Percentiles rank a stretch among this genome's conserved stretches.
Evolutionary conservation across 2,329 filamentous ascomycete species (phyloP).

Genomic region (Ambrosiella beaveri): DNA sequence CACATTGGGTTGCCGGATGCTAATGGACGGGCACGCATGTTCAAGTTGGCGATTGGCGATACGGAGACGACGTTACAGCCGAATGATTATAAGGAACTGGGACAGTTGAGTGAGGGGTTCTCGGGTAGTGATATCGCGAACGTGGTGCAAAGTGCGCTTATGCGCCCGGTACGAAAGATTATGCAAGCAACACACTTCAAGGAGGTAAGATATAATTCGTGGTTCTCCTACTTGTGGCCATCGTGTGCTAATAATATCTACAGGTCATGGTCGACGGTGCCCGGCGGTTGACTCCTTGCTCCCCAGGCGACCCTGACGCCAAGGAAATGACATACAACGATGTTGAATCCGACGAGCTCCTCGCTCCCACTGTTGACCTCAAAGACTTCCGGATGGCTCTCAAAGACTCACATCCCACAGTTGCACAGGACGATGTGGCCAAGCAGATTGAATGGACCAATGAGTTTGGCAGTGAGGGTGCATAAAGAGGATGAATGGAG

Average conservation of each 20-base stretch:
- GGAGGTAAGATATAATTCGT: conserved; percentile 38
- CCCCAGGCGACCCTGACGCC: conserved; percentile 70
- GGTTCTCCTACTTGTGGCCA: neutral
- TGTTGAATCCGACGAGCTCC: conserved; percentile 63
- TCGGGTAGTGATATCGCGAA: conserved; percentile 93
- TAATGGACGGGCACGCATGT: conserved; percentile 81
- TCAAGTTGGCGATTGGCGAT: conserved; percentile 82
- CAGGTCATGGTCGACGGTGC: conserved; percentile 54
- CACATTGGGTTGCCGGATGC: conserved; percentile 86
- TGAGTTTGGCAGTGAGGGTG: conserved; percentile 87
- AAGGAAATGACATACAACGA: conserved; percentile 90
- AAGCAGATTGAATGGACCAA: conserved; percentile 84
- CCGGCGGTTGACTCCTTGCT: conserved; percentile 71
- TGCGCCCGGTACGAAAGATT: conserved; percentile 95
- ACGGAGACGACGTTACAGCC: conserved; percentile 72
- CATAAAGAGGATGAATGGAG: conserved; percentile 19
- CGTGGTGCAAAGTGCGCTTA: conserved; percentile 85
- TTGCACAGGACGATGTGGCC: conserved; percentile 69
- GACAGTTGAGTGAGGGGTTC: conserved; percentile 75
- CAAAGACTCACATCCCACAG: conserved; percentile 73
- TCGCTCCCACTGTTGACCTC: conserved; percentile 70
- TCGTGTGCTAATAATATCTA: conserved; percentile 13
- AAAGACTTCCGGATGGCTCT: conserved; percentile 93
- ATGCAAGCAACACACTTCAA: conserved; percentile 97
- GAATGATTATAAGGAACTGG: conserved; percentile 65